Conservation (phyloP, 2,329 filamentous ascomycete genomes). For the Zymoseptoria crescenta region DNA sequence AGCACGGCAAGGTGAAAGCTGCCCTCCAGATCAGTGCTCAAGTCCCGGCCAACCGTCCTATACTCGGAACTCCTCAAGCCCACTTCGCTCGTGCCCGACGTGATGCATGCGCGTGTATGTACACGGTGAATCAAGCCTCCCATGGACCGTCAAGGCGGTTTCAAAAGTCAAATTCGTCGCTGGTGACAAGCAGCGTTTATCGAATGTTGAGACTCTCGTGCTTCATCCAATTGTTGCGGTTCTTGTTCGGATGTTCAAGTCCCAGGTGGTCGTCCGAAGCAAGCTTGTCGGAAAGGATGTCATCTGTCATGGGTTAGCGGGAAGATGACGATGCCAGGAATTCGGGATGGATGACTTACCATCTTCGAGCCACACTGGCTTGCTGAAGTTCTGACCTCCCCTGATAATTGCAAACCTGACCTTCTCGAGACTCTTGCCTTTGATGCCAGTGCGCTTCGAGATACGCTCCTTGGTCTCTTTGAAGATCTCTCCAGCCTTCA, state of each 20-base stretch:
- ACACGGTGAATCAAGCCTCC: not conserved
- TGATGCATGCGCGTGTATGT: not conserved
- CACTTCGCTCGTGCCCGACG: not conserved
- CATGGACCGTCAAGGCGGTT: too few species aligned
- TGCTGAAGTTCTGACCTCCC: conserved; percentile 58
- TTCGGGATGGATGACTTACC: conserved; percentile 49
- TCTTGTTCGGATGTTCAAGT: conserved; percentile 57
- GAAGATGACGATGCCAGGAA: not conserved
- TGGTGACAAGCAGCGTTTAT: conserved; percentile 21
- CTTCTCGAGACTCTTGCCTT: conserved; percentile 97
- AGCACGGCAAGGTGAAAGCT: not conserved
- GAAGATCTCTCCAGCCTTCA: conserved; percentile 81
- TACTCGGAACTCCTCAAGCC: not conserved
- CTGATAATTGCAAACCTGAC: conserved; percentile 86
- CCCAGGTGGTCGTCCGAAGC: conserved; percentile 39
- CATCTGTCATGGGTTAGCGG: conserved; percentile 30
- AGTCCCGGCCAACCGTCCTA: not conserved
- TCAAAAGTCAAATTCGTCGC: too few species aligned
- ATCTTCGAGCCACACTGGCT: conserved; percentile 76
- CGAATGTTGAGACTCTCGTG: conserved; percentile 59
- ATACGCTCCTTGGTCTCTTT: conserved; percentile 90
- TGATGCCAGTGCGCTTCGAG: conserved; percentile 84
- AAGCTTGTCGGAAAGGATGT: conserved; percentile 39
- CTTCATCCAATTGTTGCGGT: conserved; percentile 50
- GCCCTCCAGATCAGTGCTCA: not conserved